Evolutionary conservation across 345 rosid genomes (phyloP), one percentile per base, ranked within the genome.

Genomic region (Eucalyptus sideroxylon): DNA sequence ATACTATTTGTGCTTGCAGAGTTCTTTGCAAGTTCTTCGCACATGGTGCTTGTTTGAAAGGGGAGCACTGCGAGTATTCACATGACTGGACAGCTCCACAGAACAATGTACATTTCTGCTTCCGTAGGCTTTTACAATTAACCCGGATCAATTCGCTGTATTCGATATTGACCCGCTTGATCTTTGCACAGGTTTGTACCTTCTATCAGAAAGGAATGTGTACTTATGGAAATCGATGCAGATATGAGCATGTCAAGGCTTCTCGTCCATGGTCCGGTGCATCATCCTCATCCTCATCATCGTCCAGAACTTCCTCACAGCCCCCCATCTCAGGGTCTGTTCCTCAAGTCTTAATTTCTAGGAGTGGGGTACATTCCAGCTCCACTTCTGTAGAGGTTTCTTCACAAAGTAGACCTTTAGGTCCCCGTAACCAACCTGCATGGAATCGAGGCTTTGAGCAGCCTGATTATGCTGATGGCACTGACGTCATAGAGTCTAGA

Each of bases 1-100:
- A n/a, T 40, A n/a, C 44, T 86, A 24, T 44, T 37, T 50, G 34
- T 91, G 90, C 50, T 88, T 72, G 31, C 91, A 96, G 99, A 94
- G 91, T 93, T 49, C 94, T 93, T 44, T 97, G 98, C 93, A 96
- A 96, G 94, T 98, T 96, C 92, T 97, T 96, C 93, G 96, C 96
- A 80, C 98, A 96, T 80, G 98, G 99, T 91, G 96, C 98, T 27
- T 98, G 99, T 88, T 90, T 98, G 72, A 98, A 97, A 94, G 99
- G 99, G 87, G 98, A 95, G 88, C 96, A 96, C 90, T 98, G 99
- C 87, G 99, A 96, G 89, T 98, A 92, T 92, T 96, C 98, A 24
- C 99, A 98, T 93, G 98, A 96, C 89, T 93, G 95, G 94, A 96
- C 93, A 86, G 94, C 94, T 88, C 93, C 96, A 6, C 40, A 95